Percentiles rank a stretch among this genome's conserved stretches.
Conservation (phyloP, 805 yeast genomes). For the Soucietia sequanensis region DNA sequence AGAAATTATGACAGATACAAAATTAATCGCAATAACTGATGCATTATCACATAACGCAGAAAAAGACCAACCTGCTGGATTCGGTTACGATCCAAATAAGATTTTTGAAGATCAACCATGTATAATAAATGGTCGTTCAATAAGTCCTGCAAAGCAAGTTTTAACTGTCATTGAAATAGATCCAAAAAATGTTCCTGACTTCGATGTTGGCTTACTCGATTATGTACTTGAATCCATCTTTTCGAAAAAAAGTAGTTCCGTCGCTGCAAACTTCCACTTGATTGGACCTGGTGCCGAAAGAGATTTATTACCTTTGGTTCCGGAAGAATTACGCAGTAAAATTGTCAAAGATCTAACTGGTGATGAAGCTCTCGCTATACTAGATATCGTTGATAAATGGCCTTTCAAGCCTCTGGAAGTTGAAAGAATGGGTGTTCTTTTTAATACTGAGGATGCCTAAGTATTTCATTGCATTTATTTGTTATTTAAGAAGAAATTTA, state of each 20-base stretch:
- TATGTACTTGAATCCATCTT: constrained; percentile 62
- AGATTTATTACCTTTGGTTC: constrained; percentile 37
- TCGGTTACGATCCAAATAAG: constrained; percentile 34
- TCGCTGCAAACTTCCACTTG: constrained; percentile 46
- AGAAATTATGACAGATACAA: constrained; percentile 60
- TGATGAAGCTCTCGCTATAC: constrained; percentile 54
- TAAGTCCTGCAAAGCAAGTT: constrained; percentile 31
- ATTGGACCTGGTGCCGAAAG: constrained; percentile 83
- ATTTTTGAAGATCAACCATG: constrained; percentile 37
- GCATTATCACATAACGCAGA: constrained; percentile 18
- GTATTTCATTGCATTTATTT: too few relatives aligned
- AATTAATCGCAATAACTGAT: constrained; percentile 60
- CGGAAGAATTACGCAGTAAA: constrained; percentile 39
- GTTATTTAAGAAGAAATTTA: too few relatives aligned
- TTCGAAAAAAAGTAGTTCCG: constrained; percentile 44
- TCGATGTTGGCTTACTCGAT: constrained; percentile 58
- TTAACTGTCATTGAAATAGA: constrained; percentile 57
- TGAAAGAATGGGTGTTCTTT: too few relatives aligned
- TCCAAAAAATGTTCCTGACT: constrained; percentile 29
- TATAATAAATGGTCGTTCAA: constrained; percentile 24
- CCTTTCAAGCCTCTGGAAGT: constrained; percentile 86
- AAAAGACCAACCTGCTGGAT: constrained; percentile 19
- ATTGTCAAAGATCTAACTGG: constrained; percentile 47
- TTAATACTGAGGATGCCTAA: too few relatives aligned
- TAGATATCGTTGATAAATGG: constrained; percentile 64